These are phyloP conservation scores for Pisolithus microcarpus DNA, from an alignment of 768 basidiomycete genomes.

Conservation along the genomic window DNA sequence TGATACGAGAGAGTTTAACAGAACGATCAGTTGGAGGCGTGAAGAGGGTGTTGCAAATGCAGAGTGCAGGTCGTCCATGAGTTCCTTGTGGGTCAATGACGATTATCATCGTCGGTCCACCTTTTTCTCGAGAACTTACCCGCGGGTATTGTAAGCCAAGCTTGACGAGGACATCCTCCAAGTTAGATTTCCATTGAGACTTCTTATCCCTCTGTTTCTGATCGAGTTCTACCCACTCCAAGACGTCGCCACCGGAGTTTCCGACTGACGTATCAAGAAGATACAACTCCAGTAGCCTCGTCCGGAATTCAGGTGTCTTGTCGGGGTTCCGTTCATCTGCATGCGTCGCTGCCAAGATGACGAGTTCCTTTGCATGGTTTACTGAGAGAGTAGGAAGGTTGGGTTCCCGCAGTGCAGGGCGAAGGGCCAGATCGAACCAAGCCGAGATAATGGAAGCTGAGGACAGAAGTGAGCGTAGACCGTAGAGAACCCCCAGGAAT, in stretches of 20 bases:
- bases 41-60: constrained; percentile 55
- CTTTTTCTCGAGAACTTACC: constrained; percentile 38
- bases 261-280: constrained; percentile 73
- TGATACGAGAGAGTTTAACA: constrained; percentile 59
- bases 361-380: constrained; percentile 64
- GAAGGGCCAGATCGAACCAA: constrained; percentile 78
- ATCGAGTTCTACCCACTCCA: constrained; percentile 69
- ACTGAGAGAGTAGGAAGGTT: constrained; percentile 52
- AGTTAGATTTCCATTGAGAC: constrained; percentile 67
- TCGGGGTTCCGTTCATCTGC: constrained; percentile 38
- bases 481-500: constrained; percentile 59
- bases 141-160: constrained; percentile 57
- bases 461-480: constrained; percentile 54
- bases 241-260: constrained; percentile 60
- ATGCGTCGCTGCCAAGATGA: constrained; percentile 52
- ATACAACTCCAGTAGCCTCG: constrained; percentile 66
- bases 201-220: constrained; percentile 52
- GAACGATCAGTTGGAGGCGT: constrained; percentile 61
- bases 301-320: constrained; percentile 58
- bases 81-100: constrained; percentile 42
- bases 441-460: constrained; percentile 61
- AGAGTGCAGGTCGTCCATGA: constrained; percentile 58
- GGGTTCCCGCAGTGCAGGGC: constrained; percentile 72
- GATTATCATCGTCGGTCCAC: constrained; percentile 2
- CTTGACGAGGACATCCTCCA: constrained; percentile 66